These are phyloP conservation scores for Achlya hypogyna DNA, from an alignment of 352 stramenopile species.

Conservation along the genomic window DNA sequence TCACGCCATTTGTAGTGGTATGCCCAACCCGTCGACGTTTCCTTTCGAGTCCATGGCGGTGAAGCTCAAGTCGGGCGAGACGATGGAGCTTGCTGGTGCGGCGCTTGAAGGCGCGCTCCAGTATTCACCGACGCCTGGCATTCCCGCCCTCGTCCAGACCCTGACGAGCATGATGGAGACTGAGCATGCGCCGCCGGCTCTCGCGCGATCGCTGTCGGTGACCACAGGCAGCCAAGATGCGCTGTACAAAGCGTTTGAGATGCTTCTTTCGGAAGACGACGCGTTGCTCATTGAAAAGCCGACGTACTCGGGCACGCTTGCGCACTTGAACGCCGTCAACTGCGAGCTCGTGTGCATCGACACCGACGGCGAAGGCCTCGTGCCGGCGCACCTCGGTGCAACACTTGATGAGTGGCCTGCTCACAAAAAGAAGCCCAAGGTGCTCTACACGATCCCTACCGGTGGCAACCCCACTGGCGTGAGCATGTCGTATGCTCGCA, in stretches of 20 bases:
- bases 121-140: conserved; percentile 35
- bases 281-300: conserved; percentile 37
- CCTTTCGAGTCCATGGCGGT: conserved; percentile 27
- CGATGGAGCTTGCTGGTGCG: conserved; percentile 21
- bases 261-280: conserved; percentile 31
- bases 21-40: conserved; percentile 45
- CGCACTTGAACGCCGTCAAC: conserved; percentile 30
- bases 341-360: conserved; percentile 28
- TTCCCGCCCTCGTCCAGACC: conserved; percentile 28
- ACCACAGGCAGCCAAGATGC: conserved; percentile 44
- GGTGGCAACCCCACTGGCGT: conserved; percentile 40
- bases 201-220: conserved; percentile 17
- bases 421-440: conserved; percentile 22
- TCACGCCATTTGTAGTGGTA: conserved; percentile 21
- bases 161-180: conserved; percentile 28
- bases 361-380: conserved; percentile 33
- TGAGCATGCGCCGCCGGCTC: conserved; percentile 26
- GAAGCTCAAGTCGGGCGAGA: conserved; percentile 20
- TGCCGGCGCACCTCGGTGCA: conserved; percentile 25
- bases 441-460: conserved; percentile 48
- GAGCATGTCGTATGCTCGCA: conserved; percentile 29
- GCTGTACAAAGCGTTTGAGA: conserved; percentile 46
- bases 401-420: conserved; percentile 25
- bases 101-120: conserved; percentile 31
- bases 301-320: conserved; percentile 39